A percentile compares a stretch with the other conserved stretches of the same genome.
These are phyloP conservation scores for Fagopyrum esculentum DNA, from an alignment of 148 eudicot genomes.

Conservation along the genomic window DNA sequence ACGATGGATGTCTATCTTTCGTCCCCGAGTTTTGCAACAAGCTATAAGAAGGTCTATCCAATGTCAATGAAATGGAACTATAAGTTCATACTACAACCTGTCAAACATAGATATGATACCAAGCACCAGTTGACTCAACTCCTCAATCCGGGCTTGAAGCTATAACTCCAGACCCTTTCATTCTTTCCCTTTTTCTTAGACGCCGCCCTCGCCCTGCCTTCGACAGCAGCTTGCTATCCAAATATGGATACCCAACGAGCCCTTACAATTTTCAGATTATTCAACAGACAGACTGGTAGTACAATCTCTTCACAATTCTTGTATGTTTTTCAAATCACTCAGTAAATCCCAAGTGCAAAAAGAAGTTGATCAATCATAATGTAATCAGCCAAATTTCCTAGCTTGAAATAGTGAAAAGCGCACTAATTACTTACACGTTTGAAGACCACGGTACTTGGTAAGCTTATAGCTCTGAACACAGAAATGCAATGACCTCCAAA, in stretches of 20 bases:
- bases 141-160: background rate
- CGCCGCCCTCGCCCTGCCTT: too few species aligned
- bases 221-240: too few species aligned
- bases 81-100: too few species aligned
- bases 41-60: too few species aligned
- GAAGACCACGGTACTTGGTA: constrained; percentile 68
- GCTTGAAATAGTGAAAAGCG: background rate
- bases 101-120: background rate
- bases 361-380: background rate
- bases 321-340: constrained; percentile 55
- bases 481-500: too few species aligned
- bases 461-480: too few species aligned
- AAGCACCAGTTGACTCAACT: background rate
- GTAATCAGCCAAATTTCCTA: background rate
- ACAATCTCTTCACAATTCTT: constrained; percentile 58
- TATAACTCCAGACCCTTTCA: too few species aligned
- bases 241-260: too few species aligned
- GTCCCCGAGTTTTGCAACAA: too few species aligned
- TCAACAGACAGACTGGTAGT: constrained; percentile 63
- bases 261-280: constrained; percentile 72
- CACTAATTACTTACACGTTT: constrained; percentile 59
- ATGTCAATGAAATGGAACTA: too few species aligned
- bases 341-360: constrained; percentile 64
- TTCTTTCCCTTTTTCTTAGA: too few species aligned
- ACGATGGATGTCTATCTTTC: too few species aligned